Conservation (phyloP, 2,329 filamentous ascomycete species). For the Paecilomyces niveus region DNA sequence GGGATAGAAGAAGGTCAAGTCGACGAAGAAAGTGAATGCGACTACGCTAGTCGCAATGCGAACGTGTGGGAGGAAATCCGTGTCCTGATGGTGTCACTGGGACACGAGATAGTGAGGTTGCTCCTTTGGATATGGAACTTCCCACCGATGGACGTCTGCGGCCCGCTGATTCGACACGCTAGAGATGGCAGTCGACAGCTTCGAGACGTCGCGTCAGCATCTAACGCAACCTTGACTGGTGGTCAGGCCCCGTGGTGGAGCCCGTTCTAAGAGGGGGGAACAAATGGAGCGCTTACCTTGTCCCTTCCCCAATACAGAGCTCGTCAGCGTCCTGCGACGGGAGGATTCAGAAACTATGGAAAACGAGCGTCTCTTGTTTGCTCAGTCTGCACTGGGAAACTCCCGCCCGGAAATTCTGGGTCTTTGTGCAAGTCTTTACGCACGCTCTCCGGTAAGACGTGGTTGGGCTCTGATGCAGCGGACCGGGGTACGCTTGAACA, state of each 20-base stretch:
- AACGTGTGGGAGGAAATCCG: not conserved
- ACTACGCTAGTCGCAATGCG: not conserved
- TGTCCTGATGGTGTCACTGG: not conserved
- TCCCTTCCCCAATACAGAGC: constrained; percentile 11
- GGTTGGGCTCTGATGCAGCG: constrained; percentile 41
- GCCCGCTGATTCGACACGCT: constrained; percentile 36
- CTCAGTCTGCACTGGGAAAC: constrained; percentile 13
- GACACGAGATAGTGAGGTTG: not conserved
- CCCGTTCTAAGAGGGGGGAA: constrained; percentile 12
- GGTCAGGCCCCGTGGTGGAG: constrained; percentile 29
- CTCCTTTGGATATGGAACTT: not conserved
- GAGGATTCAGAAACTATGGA: constrained; percentile 6
- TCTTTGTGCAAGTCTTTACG: constrained; percentile 25
- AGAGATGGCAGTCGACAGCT: constrained; percentile 31
- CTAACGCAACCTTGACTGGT: constrained; percentile 35
- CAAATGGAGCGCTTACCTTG: constrained; percentile 24
- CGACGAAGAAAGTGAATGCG: constrained; percentile 1
- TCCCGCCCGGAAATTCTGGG: constrained; percentile 18
- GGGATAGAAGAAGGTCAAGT: not conserved
- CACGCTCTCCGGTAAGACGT: constrained; percentile 29
- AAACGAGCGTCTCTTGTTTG: constrained; percentile 5
- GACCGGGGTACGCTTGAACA: constrained; percentile 27
- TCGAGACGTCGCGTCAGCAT: constrained; percentile 34
- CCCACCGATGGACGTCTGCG: constrained; percentile 9
- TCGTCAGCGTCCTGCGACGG: constrained; percentile 1